A percentile compares a stretch with the other conserved stretches of the same genome.
These are phyloP conservation scores for Pythium volutum DNA, from an alignment of 352 stramenopile genomes.

Conservation along the genomic window DNA sequence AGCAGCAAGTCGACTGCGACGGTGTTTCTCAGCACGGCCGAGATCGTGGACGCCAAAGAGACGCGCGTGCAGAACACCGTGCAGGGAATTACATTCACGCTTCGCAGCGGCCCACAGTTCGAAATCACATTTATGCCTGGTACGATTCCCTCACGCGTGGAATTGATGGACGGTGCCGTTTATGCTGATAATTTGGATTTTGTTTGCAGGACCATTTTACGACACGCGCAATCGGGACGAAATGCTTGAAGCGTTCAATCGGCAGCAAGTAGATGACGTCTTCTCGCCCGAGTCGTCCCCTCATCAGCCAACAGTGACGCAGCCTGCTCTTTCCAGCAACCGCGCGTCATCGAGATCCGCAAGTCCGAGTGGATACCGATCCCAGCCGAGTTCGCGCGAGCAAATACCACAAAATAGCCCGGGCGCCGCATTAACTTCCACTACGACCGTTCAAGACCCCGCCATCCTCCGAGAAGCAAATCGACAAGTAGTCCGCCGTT, in stretches of 20 bases:
- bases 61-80: slow-evolving; percentile 45
- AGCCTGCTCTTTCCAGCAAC: neutral
- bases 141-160: slow-evolving; percentile 5
- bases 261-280: slow-evolving; percentile 22
- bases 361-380: neutral
- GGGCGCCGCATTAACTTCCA: neutral
- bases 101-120: slow-evolving; percentile 34
- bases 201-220: slow-evolving; percentile 30
- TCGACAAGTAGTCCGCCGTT: slow-evolving; percentile 35
- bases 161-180: neutral
- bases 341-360: neutral
- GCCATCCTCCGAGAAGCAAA: neutral
- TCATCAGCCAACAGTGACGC: neutral
- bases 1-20: slow-evolving; percentile 28
- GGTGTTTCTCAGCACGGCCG: slow-evolving; percentile 32
- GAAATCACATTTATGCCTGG: slow-evolving; percentile 66
- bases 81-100: slow-evolving; percentile 35
- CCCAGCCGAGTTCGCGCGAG: neutral
- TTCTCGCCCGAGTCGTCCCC: slow-evolving; percentile 10
- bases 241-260: slow-evolving; percentile 30
- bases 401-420: slow-evolving; percentile 1
- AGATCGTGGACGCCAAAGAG: slow-evolving; percentile 29
- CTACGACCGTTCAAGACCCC: neutral
- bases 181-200: neutral
- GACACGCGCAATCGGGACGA: slow-evolving; percentile 40